These are phyloP conservation scores for Metrosideros polymorpha DNA, from an alignment of 441 rosid species.

Conservation along the genomic window DNA sequence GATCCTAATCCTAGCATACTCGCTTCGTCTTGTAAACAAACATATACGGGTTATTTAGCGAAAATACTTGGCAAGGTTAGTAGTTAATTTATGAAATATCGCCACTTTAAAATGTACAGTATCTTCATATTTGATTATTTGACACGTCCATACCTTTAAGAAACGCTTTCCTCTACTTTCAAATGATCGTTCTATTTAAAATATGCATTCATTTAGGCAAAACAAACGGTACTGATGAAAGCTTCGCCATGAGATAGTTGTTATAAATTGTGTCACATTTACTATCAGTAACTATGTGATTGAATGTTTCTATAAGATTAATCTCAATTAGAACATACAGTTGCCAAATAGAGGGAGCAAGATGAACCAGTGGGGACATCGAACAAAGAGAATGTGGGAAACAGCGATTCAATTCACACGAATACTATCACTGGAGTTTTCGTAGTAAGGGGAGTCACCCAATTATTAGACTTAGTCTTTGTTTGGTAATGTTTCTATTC, in stretches of 20 bases:
- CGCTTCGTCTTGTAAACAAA: not conserved
- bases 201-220: not conserved
- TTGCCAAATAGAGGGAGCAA: not conserved
- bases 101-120: fast-evolving
- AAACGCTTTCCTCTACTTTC: not conserved
- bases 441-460: not conserved
- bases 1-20: not conserved
- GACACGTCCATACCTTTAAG: not conserved
- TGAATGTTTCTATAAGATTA: not conserved
- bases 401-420: not conserved
- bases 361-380: not conserved
- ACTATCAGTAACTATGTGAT: not conserved
- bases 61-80: not conserved
- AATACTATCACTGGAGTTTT: not conserved
- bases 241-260: not conserved
- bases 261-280: too few relatives aligned
- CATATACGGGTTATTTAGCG: not conserved
- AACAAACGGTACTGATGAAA: not conserved
- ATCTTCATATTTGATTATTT: not conserved
- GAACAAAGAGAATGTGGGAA: not conserved
- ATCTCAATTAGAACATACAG: not conserved
- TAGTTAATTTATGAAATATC: not conserved
- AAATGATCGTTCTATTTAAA: not conserved
- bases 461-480: not conserved
- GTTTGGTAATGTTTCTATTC: too few relatives aligned